Evolutionary conservation across 106 monocot genomes (phyloP), one percentile per base, ranked within the genome.

Genomic region (Narthecium ossifragum): DNA sequence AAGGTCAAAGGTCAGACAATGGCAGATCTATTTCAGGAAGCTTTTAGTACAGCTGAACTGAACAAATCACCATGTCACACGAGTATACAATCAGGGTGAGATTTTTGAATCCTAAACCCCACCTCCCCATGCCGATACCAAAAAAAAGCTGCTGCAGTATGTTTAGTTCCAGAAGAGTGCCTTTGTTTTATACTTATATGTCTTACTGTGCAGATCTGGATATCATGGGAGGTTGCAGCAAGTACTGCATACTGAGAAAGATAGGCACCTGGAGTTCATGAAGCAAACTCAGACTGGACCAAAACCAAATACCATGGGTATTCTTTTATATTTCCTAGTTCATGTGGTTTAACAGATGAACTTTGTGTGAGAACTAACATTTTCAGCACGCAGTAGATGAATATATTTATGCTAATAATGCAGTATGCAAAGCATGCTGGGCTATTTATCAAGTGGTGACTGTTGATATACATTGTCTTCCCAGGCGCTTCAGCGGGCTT

Each of bases 11-110:
- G 58, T 31, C 78, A 72, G 50, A 85, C 78, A 37, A 89, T 93
- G 93, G 52, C 76, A 30, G 93, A 89, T 70, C 37, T 89, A 59
- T 89, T 93, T 40, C 93, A 89, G 53, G 79, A 85, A 72, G 59
- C 68, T 59, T 89, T 88, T 67, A 76, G 40, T 65, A 34, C 50
- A 63, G 72, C 51, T 56, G 41, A 46, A 39, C 27, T 46, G 14
- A 75, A 72, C 27, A 43, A 33, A 26, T 21, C 52, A 29, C 28
- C 22, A 64, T 31, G 56, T 25, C 66, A 29, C 11, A 51, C 43
- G 48, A 55, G 21, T 60, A 82, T 40, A 31, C 31, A 57, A 25
- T 26, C 52, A 59, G 69, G 77, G 88, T 84, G 49, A 66, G 79
- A n/a, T n/a, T n/a, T n/a, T n/a, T n/a, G n/a, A n/a, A n/a, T n/a